Evolutionary conservation across 1,139 yeast genomes (phyloP).

Genomic region (Yamadazyma sp.): DNA sequence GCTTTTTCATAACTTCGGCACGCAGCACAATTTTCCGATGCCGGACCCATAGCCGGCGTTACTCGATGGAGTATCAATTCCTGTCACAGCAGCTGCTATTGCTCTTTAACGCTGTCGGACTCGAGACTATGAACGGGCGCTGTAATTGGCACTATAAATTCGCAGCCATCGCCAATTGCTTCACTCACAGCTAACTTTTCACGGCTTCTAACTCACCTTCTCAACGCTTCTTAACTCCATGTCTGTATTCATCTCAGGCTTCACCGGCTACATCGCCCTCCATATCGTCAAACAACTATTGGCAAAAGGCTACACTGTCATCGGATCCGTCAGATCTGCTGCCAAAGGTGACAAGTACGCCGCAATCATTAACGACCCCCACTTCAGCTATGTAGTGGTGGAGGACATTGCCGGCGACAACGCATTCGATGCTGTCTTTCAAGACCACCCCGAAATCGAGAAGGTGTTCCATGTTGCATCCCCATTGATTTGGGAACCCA

Average conservation of each 20-base stretch:
- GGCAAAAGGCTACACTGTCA: constrained; percentile 21
- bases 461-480: constrained; percentile 18
- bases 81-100: no score
- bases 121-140: no score
- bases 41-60: no score
- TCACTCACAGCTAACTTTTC: no score
- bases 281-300: constrained; percentile 27
- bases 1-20: no score
- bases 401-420: constrained; percentile 14
- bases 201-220: no score
- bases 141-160: not conserved
- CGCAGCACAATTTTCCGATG: no score
- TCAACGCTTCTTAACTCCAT: no score
- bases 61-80: no score
- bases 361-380: constrained; percentile 14
- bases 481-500: constrained; percentile 8
- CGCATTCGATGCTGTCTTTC: constrained; percentile 16
- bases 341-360: constrained; percentile 25
- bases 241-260: constrained; percentile 11
- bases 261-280: constrained; percentile 21
- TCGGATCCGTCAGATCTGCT: constrained; percentile 27
- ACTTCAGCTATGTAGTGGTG: constrained; percentile 24
- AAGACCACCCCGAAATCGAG: constrained; percentile 15
- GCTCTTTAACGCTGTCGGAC: no score
- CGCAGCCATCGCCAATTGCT: no score